These are phyloP conservation scores for Globisporangium paddicum DNA, from an alignment of 352 stramenopile species.

Conservation along the genomic window DNA sequence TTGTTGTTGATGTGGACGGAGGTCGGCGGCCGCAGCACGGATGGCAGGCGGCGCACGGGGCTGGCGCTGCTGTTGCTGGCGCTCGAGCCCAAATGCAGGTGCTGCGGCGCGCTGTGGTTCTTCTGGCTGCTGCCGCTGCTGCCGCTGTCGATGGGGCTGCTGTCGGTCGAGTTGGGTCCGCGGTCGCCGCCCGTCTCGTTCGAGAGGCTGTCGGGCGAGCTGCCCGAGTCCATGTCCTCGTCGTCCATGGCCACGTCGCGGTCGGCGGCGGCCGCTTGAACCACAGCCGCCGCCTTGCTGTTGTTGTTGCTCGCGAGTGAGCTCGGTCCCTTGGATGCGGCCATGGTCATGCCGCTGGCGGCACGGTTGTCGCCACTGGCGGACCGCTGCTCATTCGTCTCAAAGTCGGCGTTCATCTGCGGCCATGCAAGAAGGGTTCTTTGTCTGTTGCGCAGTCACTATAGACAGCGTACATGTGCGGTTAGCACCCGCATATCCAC, in stretches of 20 bases:
- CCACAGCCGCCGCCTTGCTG: too few relatives aligned
- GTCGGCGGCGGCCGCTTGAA: too few relatives aligned
- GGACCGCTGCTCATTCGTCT: conserved; percentile 1
- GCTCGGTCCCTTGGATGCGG: conserved; percentile 4
- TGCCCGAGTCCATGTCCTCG: conserved; percentile 10
- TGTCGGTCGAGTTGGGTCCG: background rate
- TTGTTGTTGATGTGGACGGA: background rate
- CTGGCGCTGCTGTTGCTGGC: conserved; percentile 15
- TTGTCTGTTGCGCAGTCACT: too few relatives aligned
- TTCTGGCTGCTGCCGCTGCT: background rate
- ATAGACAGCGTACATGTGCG: too few relatives aligned
- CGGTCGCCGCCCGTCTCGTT: conserved; percentile 10
- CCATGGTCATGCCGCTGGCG: conserved; percentile 2
- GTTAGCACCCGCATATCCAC: too few relatives aligned
- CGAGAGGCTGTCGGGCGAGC: conserved; percentile 11
- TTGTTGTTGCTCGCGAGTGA: conserved; percentile 6
- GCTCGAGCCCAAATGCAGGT: conserved; percentile 17
- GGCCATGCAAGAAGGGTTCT: background rate
- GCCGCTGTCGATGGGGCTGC: conserved; percentile 5
- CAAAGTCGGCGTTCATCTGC: conserved; percentile 23
- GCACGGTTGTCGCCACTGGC: conserved; percentile 1
- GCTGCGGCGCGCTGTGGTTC: background rate
- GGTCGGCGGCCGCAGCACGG: conserved; percentile 25
- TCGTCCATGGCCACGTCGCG: conserved; percentile 4
- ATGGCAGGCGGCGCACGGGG: conserved; percentile 33